Percentiles rank a stretch among this genome's conserved stretches.
Conservation (phyloP, 805 yeast genomes). For the Myxozyma nipponensis region DNA sequence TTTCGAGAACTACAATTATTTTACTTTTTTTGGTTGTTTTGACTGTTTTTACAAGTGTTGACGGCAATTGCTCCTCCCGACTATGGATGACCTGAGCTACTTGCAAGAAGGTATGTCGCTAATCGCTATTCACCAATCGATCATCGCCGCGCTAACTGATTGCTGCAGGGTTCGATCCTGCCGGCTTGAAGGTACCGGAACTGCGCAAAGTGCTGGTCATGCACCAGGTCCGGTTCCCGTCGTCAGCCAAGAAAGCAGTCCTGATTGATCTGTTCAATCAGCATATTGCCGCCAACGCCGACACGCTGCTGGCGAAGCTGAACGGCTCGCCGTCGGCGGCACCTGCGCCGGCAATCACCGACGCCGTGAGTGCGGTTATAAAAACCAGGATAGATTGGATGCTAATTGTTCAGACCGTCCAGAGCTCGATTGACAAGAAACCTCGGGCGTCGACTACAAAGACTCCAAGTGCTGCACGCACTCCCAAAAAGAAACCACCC, state of each 20-base stretch:
- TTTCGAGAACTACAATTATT: too few relatives aligned
- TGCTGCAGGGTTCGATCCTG: slow-evolving; percentile 61
- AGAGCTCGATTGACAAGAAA: not conserved
- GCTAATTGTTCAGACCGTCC: not conserved
- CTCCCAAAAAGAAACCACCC: not conserved
- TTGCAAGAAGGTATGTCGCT: slow-evolving; percentile 10
- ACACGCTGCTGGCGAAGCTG: slow-evolving; percentile 39
- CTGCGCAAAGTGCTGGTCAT: slow-evolving; percentile 62
- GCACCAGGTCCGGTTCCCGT: slow-evolving; percentile 57
- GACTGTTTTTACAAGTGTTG: too few relatives aligned
- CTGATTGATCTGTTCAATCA: slow-evolving; percentile 49
- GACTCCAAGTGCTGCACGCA: not conserved
- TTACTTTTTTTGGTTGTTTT: not conserved
- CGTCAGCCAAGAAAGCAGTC: slow-evolving; percentile 64
- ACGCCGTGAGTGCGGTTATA: slow-evolving; percentile 32
- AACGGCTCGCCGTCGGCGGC: slow-evolving; percentile 31
- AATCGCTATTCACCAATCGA: not conserved
- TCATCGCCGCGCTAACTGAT: not conserved
- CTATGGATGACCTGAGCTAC: slow-evolving; percentile 12
- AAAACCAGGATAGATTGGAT: not conserved
- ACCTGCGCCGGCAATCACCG: slow-evolving; percentile 40
- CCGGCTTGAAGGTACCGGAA: slow-evolving; percentile 60
- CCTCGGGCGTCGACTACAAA: not conserved
- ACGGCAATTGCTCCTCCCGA: not conserved
- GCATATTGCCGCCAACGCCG: slow-evolving; percentile 50